Evolutionary conservation across 2,329 filamentous ascomycete species (phyloP).

Genomic region (Madurella mycetomatis): DNA sequence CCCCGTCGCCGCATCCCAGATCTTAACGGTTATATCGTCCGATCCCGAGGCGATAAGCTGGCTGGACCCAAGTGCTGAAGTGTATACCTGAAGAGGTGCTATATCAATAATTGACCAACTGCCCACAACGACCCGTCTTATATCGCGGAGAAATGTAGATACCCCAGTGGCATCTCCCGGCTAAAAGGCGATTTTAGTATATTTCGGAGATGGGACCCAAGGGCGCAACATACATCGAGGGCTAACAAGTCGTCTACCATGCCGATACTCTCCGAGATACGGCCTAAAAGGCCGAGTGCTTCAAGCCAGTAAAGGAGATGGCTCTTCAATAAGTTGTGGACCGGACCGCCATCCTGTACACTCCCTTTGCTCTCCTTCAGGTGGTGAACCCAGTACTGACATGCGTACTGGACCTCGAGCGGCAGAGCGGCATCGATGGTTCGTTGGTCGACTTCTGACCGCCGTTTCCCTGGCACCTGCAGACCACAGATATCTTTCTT

Average conservation of each 20-base stretch:
- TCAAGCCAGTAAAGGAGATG: conserved; percentile 18
- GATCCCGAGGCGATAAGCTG: neutral
- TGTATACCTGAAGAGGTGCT: conserved; percentile 7
- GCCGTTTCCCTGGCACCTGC: conserved; percentile 22
- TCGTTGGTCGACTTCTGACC: conserved; percentile 21
- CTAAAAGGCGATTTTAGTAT: neutral
- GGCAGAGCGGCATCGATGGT: conserved; percentile 26
- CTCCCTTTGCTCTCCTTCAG: neutral
- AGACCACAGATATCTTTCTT: conserved; percentile 35
- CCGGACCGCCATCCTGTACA: conserved; percentile 1
- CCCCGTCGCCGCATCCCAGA: neutral
- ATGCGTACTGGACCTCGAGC: conserved; percentile 36
- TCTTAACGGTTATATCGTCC: neutral
- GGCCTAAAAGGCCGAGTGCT: conserved; percentile 6
- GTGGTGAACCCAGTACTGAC: conserved; percentile 18
- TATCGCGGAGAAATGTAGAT: conserved; percentile 1
- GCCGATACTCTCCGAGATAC: conserved; percentile 3
- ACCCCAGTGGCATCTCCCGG: neutral
- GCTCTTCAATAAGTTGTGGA: conserved; percentile 3
- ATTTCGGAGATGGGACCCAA: neutral
- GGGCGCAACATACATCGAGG: neutral
- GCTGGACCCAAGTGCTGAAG: conserved; percentile 5
- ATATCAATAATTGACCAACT: neutral
- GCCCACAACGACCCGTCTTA: neutral
- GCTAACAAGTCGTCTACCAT: neutral